These are phyloP conservation scores for Fremontodendron californicum DNA, from an alignment of 345 rosid genomes.

Conservation along the genomic window DNA sequence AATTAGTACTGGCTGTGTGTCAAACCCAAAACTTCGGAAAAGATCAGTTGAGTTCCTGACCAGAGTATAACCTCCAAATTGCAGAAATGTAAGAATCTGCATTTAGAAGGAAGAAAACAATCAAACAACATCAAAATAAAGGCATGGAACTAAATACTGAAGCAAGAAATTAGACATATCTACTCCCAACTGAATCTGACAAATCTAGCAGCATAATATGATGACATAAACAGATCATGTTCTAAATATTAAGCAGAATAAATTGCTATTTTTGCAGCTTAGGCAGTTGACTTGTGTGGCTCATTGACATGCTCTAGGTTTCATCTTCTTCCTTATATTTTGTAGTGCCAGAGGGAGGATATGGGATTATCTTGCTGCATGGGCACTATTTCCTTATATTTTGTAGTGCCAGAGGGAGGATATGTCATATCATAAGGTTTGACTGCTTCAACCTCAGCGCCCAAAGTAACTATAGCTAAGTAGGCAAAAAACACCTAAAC, in stretches of 20 bases:
- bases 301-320: background rate
- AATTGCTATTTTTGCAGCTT: background rate
- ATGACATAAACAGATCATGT: background rate
- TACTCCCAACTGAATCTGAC: background rate
- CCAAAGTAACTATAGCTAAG: background rate
- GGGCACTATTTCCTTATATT: background rate
- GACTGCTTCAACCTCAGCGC: background rate
- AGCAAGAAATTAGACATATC: background rate
- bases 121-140: conserved; percentile 1
- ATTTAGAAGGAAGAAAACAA: conserved; percentile 4
- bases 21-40: conserved; percentile 94
- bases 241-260: conserved; percentile 3
- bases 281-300: background rate
- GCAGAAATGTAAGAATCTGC: conserved; percentile 88
- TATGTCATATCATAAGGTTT: background rate
- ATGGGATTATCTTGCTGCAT: background rate
- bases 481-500: background rate
- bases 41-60: conserved; percentile 95
- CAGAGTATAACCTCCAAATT: conserved; percentile 96
- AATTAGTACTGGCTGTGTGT: conserved; percentile 83
- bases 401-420: background rate
- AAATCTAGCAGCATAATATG: background rate
- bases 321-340: background rate
- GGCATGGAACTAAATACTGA: background rate
- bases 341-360: background rate